Evolutionary conservation across 768 basidiomycete species (phyloP).

Genomic region (Termitomyces sp.): DNA sequence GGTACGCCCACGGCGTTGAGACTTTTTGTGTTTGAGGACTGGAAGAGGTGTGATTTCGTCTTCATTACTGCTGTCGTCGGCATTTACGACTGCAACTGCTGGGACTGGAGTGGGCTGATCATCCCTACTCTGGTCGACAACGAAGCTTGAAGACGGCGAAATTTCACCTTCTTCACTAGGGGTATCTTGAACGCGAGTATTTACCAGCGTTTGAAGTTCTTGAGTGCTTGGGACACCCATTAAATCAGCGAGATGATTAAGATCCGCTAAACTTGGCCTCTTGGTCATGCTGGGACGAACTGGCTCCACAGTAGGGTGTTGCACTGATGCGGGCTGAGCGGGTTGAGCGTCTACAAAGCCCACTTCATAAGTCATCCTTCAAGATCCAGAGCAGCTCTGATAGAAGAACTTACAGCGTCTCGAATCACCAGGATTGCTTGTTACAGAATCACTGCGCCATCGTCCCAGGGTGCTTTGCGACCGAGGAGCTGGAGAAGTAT

Average conservation of each 20-base stretch:
- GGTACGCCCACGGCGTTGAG: slow-evolving; percentile 26
- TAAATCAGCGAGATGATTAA: slow-evolving; percentile 7
- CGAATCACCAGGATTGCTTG: background rate
- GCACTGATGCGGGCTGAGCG: background rate
- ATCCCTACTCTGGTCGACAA: background rate
- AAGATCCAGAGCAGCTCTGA: background rate
- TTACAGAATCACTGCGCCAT: slow-evolving; percentile 6
- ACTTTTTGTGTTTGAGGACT: slow-evolving; percentile 14
- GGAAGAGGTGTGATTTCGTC: slow-evolving; percentile 23
- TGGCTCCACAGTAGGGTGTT: background rate
- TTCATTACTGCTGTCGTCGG: slow-evolving; percentile 1
- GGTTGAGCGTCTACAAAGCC: background rate
- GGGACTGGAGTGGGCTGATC: slow-evolving; percentile 4
- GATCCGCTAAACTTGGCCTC: background rate
- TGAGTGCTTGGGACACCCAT: slow-evolving; percentile 8
- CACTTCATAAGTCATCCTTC: background rate
- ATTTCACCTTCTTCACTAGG: background rate
- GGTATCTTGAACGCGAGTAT: background rate
- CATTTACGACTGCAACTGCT: background rate
- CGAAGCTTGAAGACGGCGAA: background rate
- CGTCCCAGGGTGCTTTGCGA: background rate
- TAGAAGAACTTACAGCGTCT: background rate
- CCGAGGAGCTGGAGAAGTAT: background rate
- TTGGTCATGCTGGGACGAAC: background rate
- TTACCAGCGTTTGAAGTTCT: slow-evolving; percentile 3